Evolutionary conservation across 2,329 filamentous ascomycete species (phyloP).

Genomic region (Chrysoporthe cubensis): DNA sequence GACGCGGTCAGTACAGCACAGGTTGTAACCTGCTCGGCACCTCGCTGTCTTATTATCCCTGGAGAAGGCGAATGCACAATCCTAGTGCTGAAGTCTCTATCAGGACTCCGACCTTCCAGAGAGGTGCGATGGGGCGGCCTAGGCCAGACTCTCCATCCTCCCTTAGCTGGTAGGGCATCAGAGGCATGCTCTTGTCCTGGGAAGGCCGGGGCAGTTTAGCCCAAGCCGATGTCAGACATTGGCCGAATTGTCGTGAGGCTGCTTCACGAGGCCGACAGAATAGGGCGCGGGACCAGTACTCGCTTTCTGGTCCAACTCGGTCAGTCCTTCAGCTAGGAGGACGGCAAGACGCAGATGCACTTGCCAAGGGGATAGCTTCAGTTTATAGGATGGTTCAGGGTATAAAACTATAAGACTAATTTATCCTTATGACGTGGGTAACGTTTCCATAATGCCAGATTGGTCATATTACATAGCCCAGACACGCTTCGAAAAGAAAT

Average conservation of each 20-base stretch:
- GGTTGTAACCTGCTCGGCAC: too few relatives aligned
- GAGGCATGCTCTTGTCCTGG: not conserved
- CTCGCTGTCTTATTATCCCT: too few relatives aligned
- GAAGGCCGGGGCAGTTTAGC: too few relatives aligned
- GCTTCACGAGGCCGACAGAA: not conserved
- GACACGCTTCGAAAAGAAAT: too few relatives aligned
- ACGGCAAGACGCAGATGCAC: not conserved
- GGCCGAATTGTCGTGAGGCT: not conserved
- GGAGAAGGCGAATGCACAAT: too few relatives aligned
- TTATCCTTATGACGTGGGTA: too few relatives aligned
- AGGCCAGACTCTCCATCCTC: not conserved
- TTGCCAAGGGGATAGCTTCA: not conserved
- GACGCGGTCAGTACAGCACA: too few relatives aligned
- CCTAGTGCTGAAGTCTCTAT: not conserved
- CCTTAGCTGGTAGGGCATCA: not conserved
- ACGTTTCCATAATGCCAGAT: too few relatives aligned
- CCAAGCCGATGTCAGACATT: not conserved
- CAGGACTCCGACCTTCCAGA: not conserved
- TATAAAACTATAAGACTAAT: too few relatives aligned
- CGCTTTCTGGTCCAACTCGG: not conserved
- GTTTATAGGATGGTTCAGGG: not conserved
- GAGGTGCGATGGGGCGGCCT: not conserved
- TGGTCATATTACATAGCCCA: too few relatives aligned
- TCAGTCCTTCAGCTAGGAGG: not conserved
- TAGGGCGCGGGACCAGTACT: not conserved